Base-by-base conservation (phyloP, 495 filamentous ascomycete genomes). In the Trichoderma gamsii region DNA sequence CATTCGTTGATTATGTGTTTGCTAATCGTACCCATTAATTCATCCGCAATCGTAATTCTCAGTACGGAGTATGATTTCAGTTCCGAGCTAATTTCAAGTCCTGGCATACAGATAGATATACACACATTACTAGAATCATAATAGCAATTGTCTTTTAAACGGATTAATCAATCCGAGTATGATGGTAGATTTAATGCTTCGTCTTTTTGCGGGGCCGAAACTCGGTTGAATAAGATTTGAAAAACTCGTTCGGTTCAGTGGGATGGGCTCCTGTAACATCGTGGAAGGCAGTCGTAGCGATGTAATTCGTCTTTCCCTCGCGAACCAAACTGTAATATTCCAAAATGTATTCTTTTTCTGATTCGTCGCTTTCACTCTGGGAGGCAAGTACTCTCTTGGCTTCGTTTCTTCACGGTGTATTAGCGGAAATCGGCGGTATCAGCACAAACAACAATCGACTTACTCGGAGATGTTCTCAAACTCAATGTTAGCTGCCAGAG, bases 251-350 rank as follows among this genome's bases (percentile, higher is more conserved):
- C 0, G 79, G 80, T 74, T 83, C 74, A 41, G 79, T 80, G 0
- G 84, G 80, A 64, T 83, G 78, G 25, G 74, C 66, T n/a, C 81
- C 83, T 0, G 85, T 85, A 15, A 86, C 76, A 64, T 85, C 78
- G 52, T 84, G 81, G 72, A 86, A 87, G 0, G 84, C 80, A 4
- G 78, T 78, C 0, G 84, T 87, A 13, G 84, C 78, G 69, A 87
- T 82, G 72, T 86, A 86, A 74, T 86, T 86, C 0, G 85, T 85
- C 76, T 85, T 86, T 12, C 85, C 85, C 69, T 85, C 85, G 25
- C 83, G 76, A 4, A 86, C 85, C 16, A 87, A 77, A 23, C 81
- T 80, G 74, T 85, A 87, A 72, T 86, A 86, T 70, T 87, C 84
- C 12, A 87, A 78, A 44, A 87, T 69, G 70, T 82, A 85, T 71